A percentile compares a stretch with the other conserved stretches of the same genome.
phyloP scores from a whole-genome alignment of 805 yeast genomes.

The Yarrowia sp. region DNA sequence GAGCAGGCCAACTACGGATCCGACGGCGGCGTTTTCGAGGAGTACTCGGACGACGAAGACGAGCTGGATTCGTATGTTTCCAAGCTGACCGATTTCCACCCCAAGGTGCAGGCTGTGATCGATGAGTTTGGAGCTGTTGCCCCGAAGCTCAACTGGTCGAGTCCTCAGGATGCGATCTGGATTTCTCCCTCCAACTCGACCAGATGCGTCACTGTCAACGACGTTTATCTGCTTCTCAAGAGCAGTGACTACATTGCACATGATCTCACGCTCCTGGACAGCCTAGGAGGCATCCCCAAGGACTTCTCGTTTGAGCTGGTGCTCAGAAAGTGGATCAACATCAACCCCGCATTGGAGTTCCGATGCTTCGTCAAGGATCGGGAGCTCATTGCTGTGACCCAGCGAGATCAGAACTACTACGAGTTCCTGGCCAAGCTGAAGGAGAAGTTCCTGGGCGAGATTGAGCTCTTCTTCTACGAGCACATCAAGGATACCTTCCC shows the following conservation, averaged over 20 bases:
- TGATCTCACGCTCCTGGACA: constrained; percentile 71
- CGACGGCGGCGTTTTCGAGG: constrained; percentile 62
- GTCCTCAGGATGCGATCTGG: constrained; percentile 95
- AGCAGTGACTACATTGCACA: constrained; percentile 86
- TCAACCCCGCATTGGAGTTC: constrained; percentile 90
- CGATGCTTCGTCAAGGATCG: constrained; percentile 73
- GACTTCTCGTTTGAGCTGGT: constrained; percentile 56
- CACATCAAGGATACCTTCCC: constrained; percentile 51
- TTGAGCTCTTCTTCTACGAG: constrained; percentile 56
- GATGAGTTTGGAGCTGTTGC: constrained; percentile 53
- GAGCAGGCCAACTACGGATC: constrained; percentile 54
- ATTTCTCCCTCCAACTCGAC: constrained; percentile 73
- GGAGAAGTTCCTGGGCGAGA: constrained; percentile 47
- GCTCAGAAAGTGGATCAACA: constrained; percentile 73
- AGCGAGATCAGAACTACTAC: constrained; percentile 83
- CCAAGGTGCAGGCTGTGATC: constrained; percentile 48
- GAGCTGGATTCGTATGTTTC: constrained; percentile 39
- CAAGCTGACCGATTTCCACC: constrained; percentile 56
- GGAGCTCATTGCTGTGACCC: constrained; percentile 69
- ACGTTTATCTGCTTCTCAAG: constrained; percentile 75
- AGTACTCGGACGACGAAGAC: constrained; percentile 35
- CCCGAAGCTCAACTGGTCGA: constrained; percentile 95
- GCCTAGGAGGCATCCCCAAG: constrained; percentile 28
- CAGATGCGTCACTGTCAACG: constrained; percentile 68
- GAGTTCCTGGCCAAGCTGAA: constrained; percentile 58